Base-by-base conservation (phyloP, 257 asterid species). In the Echium plantagineum region DNA sequence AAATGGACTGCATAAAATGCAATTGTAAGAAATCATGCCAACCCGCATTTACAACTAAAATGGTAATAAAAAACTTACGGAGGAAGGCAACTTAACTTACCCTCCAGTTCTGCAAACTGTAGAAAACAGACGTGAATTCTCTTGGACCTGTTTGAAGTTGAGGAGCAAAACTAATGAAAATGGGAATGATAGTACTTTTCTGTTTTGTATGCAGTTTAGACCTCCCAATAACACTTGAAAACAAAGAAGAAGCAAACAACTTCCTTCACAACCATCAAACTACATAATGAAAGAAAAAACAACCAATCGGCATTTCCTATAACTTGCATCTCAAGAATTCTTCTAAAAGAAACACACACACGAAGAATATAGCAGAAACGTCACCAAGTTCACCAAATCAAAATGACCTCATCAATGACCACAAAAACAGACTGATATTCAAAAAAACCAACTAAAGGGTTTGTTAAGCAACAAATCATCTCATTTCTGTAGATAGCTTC, bases 31-130 rank as follows among this genome's bases (percentile, higher is more conserved):
- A 2, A 42, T 42, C 49, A 42, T 42, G 46, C 3, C 7, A 58
- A 69, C 63, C 24, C 38, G 28, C 55, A 66, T 12, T 30, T 59
- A 19, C 46, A 57, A 65, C 62, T 72, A 62, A 68, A 61, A 55
- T 42, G 49, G 31, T 55, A 64, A 21, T 61, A 56, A 28, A 42
- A 71, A 51, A 42, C 17, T 2, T 42, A 28, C 28, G 54, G 31
- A 53, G 9, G 20, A 10, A 13, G 26, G n/a, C n/a, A n/a, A n/a
- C n/a, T 31, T 38, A 57, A 18, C 71, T 79, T 51, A 91, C 97
- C 89, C 97, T 82, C 98, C 98, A 91, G 74, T 51, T 81, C 77
- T 91, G 96, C 42, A 91, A 97, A 76, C 98, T 81, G 83, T 82
- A 86, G 62, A 79, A 91, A 55, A 91, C 76, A 63, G 83, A 78